Percentiles rank a stretch among this genome's conserved stretches.
phyloP scores from a whole-genome alignment of 441 rosid genomes.

The Pelargonium cotyledonis region DNA sequence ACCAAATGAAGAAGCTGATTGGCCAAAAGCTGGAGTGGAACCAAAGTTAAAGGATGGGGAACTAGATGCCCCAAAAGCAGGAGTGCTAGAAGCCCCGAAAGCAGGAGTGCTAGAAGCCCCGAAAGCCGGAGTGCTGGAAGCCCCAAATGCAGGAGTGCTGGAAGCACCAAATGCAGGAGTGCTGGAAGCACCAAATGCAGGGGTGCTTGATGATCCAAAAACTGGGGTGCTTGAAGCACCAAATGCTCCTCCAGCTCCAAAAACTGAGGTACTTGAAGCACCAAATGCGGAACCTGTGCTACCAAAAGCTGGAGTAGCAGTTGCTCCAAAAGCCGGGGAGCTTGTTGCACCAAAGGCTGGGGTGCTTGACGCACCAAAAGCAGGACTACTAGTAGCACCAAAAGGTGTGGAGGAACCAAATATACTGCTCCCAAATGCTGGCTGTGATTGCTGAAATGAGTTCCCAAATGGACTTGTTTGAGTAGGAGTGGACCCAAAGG shows the following conservation, averaged over 20 bases:
- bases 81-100: constrained; percentile 20
- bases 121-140: constrained; percentile 29
- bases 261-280: constrained; percentile 31
- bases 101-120: constrained; percentile 18
- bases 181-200: constrained; percentile 40
- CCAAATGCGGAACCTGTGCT: constrained; percentile 44
- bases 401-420: constrained; percentile 73
- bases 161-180: constrained; percentile 37
- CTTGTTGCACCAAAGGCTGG: constrained; percentile 48
- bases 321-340: constrained; percentile 46
- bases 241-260: constrained; percentile 29
- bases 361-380: constrained; percentile 36
- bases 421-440: constrained; percentile 60
- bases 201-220: constrained; percentile 37
- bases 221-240: constrained; percentile 36
- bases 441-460: constrained; percentile 73
- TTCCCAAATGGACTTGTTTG: constrained; percentile 73
- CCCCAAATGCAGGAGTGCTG: constrained; percentile 33
- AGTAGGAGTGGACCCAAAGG: constrained; percentile 57
- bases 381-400: constrained; percentile 41
- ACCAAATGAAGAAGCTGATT: constrained; percentile 56
- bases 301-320: constrained; percentile 47
- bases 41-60: constrained; percentile 42
- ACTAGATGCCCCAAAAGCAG: constrained; percentile 27
- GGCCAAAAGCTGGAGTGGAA: constrained; percentile 60